These are phyloP conservation scores for Ceratobasidium sp. DNA, from an alignment of 1,284 basidiomycete genomes.

Conservation along the genomic window DNA sequence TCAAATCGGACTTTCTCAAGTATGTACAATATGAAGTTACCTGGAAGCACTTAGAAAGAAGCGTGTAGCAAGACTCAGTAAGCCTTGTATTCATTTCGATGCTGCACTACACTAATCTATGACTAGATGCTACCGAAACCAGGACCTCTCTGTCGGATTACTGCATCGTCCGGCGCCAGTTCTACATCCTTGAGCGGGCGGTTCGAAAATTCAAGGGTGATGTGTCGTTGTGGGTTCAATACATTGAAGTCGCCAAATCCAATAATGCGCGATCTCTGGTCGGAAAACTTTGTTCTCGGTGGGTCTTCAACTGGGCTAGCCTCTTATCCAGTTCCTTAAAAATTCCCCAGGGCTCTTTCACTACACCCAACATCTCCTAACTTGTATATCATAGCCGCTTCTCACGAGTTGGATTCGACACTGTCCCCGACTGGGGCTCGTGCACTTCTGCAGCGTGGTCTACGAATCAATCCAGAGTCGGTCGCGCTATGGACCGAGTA, in stretches of 20 bases:
- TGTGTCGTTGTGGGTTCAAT: conserved; percentile 86
- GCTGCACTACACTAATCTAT: neutral
- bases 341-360: conserved; percentile 71
- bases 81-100: conserved; percentile 47
- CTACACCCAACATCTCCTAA: conserved; percentile 80
- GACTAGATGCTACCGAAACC: conserved; percentile 57
- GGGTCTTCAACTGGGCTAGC: conserved; percentile 42
- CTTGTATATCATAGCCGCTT: conserved; percentile 86
- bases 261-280: conserved; percentile 83
- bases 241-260: conserved; percentile 82
- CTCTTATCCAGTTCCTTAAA: neutral
- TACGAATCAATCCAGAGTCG: conserved; percentile 75
- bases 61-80: conserved; percentile 74
- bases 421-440: conserved; percentile 83
- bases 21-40: conserved; percentile 94
- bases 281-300: conserved; percentile 78
- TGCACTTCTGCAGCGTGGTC: conserved; percentile 82
- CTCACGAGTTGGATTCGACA: conserved; percentile 76
- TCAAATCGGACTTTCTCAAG: conserved; percentile 87
- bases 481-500: conserved; percentile 85
- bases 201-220: conserved; percentile 89
- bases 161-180: conserved; percentile 79
- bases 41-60: conserved; percentile 82
- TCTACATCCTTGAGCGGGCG: conserved; percentile 90
- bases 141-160: conserved; percentile 79